Conservation (phyloP, 768 basidiomycete genomes). For the Candolleomyces eurysporus region DNA sequence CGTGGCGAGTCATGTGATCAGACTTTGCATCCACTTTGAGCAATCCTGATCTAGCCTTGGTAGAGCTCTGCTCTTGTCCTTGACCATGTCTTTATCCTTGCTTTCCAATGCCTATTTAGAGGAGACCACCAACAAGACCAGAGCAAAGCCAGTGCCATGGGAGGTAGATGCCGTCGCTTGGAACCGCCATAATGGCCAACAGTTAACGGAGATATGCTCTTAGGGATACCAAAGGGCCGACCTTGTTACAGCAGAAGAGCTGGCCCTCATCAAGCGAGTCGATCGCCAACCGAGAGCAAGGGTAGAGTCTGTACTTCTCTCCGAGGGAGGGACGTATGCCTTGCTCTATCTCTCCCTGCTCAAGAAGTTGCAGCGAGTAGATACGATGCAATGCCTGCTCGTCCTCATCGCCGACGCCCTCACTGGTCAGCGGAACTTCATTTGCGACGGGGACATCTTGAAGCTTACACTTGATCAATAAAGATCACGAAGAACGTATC, state of each 20-base stretch:
- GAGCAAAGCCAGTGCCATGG: slow-evolving; percentile 92
- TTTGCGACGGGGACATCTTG: neutral
- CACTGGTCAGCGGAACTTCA: slow-evolving; percentile 47
- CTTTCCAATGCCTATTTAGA: slow-evolving; percentile 84
- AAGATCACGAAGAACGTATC: slow-evolving; percentile 88
- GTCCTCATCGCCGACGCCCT: slow-evolving; percentile 89
- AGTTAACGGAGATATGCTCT: slow-evolving; percentile 5
- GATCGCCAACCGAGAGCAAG: slow-evolving; percentile 76
- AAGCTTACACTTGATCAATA: neutral
- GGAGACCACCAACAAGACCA: slow-evolving; percentile 83
- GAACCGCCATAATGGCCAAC: neutral
- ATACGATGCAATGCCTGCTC: slow-evolving; percentile 85
- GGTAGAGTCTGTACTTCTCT: slow-evolving; percentile 73
- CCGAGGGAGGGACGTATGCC: slow-evolving; percentile 82
- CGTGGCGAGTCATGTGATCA: neutral
- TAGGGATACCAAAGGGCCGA: slow-evolving; percentile 96
- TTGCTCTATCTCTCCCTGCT: slow-evolving; percentile 87
- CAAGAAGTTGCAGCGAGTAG: slow-evolving; percentile 77
- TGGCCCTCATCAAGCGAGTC: slow-evolving; percentile 84
- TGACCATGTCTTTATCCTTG: slow-evolving; percentile 67
- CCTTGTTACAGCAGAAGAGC: slow-evolving; percentile 84
- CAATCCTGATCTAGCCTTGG: neutral
- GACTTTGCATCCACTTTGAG: neutral
- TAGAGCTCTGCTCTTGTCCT: neutral
- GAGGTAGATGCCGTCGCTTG: slow-evolving; percentile 55